Evolutionary conservation across 495 filamentous ascomycete genomes (phyloP), one percentile per base, ranked within the genome.

Genomic region (Trichoderma asperelloides): DNA sequence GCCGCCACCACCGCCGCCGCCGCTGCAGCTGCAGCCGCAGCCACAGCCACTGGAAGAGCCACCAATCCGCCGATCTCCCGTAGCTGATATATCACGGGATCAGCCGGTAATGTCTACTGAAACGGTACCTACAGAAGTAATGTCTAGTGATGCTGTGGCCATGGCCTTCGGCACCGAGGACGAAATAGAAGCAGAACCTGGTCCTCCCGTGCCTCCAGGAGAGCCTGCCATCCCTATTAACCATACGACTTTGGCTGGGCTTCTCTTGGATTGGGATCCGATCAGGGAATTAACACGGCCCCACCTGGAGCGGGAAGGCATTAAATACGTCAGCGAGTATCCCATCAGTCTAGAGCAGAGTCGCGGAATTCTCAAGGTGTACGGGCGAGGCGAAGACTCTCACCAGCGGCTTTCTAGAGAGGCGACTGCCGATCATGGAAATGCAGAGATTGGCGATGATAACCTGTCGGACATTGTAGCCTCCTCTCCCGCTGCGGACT

Each of bases 231-330:
- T 96, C 62, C 89, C 89, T 0, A 80, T 85, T 7, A 89, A 92
- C 45, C 92, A 96, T 72, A 91, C 89, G 2, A 96, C 91, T 0
- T 86, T 90, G 30, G 91, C 92, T 1, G 89, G 92, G 47, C 85
- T 90, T 65, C 77, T 96, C 16, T 79, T 93, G n/a, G 82, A 85
- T 64, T 92, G 88, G 87, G 82, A 80, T 0, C 84, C 86, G 0
- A 91, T 93, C 45, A 76, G 82, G 57, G 76, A 76, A 6, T 74
- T 92, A 63, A 78, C 89, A 8, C 68, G 74, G 37, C 76, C 74
- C 40, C 71, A 78, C 37, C 71, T 85, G 67, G 70, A 79, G 49
- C 71, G 75, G 66, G 71, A 79, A 70, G 76, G 74, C 71, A 71
- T 86, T 80, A 84, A 84, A 67, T 92, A 91, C 73, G 85, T 91